Evolutionary conservation across 139 green algal genomes (phyloP).

Genomic region (Penium margaritaceum): DNA sequence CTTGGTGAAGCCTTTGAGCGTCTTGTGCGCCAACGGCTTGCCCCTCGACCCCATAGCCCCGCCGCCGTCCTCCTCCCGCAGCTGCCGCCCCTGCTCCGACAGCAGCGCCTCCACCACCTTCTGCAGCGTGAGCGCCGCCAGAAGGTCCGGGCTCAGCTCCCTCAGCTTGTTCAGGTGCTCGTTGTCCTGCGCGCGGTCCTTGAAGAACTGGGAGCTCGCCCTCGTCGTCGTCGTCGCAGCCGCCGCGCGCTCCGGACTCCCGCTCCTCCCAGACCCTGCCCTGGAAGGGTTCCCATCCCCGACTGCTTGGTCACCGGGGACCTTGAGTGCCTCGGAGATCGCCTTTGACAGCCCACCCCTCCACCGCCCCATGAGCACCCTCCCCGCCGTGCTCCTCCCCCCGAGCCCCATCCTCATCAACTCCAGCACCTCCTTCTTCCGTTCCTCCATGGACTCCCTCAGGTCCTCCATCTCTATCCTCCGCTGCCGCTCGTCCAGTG

Average conservation of each 20-base stretch:
- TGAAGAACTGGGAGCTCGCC: not conserved
- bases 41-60: too few relatives aligned
- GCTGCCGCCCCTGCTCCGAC: not conserved
- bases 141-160: not conserved
- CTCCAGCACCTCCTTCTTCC: not conserved
- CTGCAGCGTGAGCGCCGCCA: not conserved
- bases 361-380: not conserved
- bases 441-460: not conserved
- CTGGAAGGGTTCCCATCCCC: not conserved
- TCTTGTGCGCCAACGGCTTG: too few relatives aligned
- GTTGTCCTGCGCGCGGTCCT: too few relatives aligned
- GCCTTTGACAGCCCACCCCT: not conserved
- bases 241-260: not conserved
- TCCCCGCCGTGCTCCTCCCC: not conserved
- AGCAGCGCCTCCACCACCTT: not conserved
- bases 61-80: not conserved
- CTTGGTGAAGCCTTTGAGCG: too few relatives aligned
- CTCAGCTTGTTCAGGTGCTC: too few relatives aligned
- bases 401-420: constrained; percentile 6
- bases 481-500: not conserved
- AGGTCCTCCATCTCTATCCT: not conserved
- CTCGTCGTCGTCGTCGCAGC: not conserved
- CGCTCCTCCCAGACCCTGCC: not conserved
- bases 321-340: not conserved
- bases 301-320: too few relatives aligned